Conservation (phyloP, 2,329 filamentous ascomycete genomes). For the Penicillium sumatraense region DNA sequence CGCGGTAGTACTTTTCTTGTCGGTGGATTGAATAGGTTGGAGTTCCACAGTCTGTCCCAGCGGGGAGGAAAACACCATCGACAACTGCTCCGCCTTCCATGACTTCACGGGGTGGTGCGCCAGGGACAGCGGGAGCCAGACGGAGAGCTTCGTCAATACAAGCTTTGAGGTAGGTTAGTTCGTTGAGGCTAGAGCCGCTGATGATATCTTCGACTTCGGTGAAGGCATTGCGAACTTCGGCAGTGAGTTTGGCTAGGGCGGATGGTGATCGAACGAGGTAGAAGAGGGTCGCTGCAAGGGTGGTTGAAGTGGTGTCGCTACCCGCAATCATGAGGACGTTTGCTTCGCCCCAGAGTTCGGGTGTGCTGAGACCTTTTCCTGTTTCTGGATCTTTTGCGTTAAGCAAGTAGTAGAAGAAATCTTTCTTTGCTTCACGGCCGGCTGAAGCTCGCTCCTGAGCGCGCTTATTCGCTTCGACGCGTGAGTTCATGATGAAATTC, state of each 20-base stretch:
- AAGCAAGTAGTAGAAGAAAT: slow-evolving; percentile 77
- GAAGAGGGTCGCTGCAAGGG: slow-evolving; percentile 50
- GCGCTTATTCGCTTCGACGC: slow-evolving; percentile 67
- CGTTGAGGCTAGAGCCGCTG: slow-evolving; percentile 38
- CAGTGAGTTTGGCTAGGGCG: slow-evolving; percentile 35
- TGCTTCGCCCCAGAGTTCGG: slow-evolving; percentile 72
- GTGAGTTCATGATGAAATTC: slow-evolving; percentile 73
- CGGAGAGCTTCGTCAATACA: slow-evolving; percentile 50
- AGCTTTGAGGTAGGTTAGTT: slow-evolving; percentile 45
- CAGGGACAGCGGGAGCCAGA: slow-evolving; percentile 44
- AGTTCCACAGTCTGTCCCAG: slow-evolving; percentile 66
- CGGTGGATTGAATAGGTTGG: slow-evolving; percentile 73
- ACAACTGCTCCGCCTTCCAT: slow-evolving; percentile 43
- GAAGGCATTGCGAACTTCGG: slow-evolving; percentile 44
- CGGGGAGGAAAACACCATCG: slow-evolving; percentile 45
- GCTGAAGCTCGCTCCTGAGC: slow-evolving; percentile 62
- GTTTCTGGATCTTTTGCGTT: slow-evolving; percentile 74
- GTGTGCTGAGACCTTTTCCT: slow-evolving; percentile 66
- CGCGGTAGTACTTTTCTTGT: slow-evolving; percentile 65
- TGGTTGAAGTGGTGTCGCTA: slow-evolving; percentile 73
- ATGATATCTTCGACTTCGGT: slow-evolving; percentile 42
- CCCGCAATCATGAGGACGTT: slow-evolving; percentile 74
- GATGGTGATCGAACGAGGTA: slow-evolving; percentile 43
- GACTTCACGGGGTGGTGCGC: slow-evolving; percentile 44
- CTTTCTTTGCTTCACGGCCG: slow-evolving; percentile 68